Base-by-base conservation (phyloP, 768 basidiomycete genomes). In the Russula abietina region DNA sequence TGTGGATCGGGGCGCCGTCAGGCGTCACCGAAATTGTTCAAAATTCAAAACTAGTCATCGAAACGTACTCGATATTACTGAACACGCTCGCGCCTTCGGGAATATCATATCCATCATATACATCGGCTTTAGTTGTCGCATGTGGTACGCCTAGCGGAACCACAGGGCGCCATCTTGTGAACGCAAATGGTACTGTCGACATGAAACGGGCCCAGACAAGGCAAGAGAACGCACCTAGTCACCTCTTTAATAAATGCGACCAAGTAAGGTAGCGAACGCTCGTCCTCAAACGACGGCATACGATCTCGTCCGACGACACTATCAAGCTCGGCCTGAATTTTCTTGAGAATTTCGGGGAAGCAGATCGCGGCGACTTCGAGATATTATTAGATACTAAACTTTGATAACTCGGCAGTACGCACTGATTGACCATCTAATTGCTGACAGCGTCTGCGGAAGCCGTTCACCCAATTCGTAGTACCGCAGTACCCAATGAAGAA, bases 181-280 rank as follows among this genome's bases (percentile, higher is more conserved):
- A n/a, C 8, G n/a, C 19, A 24, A 28, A 30, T 3, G 19, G 6
- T 1, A 4, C 6, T 28, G 24, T 41, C 48, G 53, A n/a, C 22
- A 28, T 11, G 8, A 38, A 52, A 4, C 7, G 2, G 24, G 41
- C 7, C 43, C 28, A 8, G 19, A 6, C 7, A 24, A 17, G 19
- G 6, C 36, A 22, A 28, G 14, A 22, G 19, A 19, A 33, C 46
- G 32, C 8, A 22, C 55, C 66, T 61, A 33, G 55, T 59, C n/a
- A 67, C 66, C 38, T 67, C 67, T 32, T 67, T 67, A 19, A 67
- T 65, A 38, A 67, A 53, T 2, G 66, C 66, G 26, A 14, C 46
- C 22, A 65, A 24, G 43, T 60, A 67, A 4, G 59, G 66, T 24
- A 68, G 59, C 16, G 49, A 45, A 24, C 30, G n/a, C 46, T 65